Base-by-base conservation (phyloP, 371 early-diverging fungal genomes). In the Saksenaea vasiformis region DNA sequence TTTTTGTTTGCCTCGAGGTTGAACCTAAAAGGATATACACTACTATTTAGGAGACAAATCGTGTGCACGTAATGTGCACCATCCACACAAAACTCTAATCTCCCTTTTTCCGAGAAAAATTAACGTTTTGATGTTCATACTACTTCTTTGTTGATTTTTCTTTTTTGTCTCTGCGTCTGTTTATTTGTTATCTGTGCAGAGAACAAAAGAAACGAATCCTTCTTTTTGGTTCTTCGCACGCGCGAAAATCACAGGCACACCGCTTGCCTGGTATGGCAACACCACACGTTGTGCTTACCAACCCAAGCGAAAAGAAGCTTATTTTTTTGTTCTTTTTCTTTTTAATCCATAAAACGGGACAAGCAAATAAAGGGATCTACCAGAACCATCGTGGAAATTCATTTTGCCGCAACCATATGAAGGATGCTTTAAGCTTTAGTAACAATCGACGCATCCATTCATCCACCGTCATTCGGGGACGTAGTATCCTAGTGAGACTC, bases 241-340 rank as follows among this genome's bases (percentile, higher is more conserved):
- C 51, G 51, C 51, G 22, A 56, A 38, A 26, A 56, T 41, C 19
- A 31, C 34, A 35, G 57, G 57, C 24, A 35, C 35, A 57, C 24
- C 26, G 36, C 26, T 57, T 27, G 26, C 39, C 31, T n/a, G 31
- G 35, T 57, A 15, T 35, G 22, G 57, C 41, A 47, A 34, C 9
- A 10, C 5, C 51, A 47, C 51, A 47, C 51, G 51, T 47, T 47
- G 51, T 5, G 10, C 9, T 47, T 47, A n/a, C 22, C 22, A 10
- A n/a, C 31, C 27, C 27, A 8, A 10, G 24, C 22, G 15, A 44
- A 47, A 19, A 10, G 22, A n/a, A 47, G 22, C 22, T 10, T n/a
- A 47, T 22, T 4, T 22, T 19, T 11, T n/a, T 28, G 3, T 17
- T 58, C 19, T 58, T 38, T 22, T 38, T 17, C 9, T 37, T 57